phyloP scores from a whole-genome alignment of 176 grass and related monocot species.

The Aegilops longissima region DNA sequence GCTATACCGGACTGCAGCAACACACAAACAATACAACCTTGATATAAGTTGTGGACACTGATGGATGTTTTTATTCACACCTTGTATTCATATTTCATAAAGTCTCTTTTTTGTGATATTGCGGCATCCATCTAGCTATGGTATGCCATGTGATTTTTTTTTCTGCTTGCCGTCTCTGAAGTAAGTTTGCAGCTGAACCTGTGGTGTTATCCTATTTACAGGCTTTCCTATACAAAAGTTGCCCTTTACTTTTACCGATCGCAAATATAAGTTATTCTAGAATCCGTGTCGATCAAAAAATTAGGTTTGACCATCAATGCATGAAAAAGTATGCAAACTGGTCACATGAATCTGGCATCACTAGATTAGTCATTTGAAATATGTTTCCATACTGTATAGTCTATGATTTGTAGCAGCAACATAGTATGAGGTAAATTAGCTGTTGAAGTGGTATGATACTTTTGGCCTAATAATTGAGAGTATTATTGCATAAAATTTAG shows the following conservation, averaged over 20 bases:
- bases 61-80: not conserved
- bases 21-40: not conserved
- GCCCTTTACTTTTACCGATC: not conserved
- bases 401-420: not conserved
- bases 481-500: not conserved
- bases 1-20: not conserved
- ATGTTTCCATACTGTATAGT: not conserved
- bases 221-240: not conserved
- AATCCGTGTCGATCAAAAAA: not conserved
- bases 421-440: not conserved
- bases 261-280: not conserved
- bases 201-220: not conserved
- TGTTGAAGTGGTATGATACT: not conserved
- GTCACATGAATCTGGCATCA: not conserved
- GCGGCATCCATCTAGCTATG: not conserved
- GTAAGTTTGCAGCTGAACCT: not conserved
- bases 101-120: not conserved
- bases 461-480: not conserved
- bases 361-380: not conserved
- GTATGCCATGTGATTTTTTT: not conserved
- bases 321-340: not conserved
- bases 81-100: not conserved
- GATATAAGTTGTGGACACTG: not conserved
- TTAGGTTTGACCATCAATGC: not conserved
- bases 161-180: not conserved